Evolutionary conservation across 1,284 basidiomycete species (phyloP).

Genomic region (Moesziomyces parantarcticus): DNA sequence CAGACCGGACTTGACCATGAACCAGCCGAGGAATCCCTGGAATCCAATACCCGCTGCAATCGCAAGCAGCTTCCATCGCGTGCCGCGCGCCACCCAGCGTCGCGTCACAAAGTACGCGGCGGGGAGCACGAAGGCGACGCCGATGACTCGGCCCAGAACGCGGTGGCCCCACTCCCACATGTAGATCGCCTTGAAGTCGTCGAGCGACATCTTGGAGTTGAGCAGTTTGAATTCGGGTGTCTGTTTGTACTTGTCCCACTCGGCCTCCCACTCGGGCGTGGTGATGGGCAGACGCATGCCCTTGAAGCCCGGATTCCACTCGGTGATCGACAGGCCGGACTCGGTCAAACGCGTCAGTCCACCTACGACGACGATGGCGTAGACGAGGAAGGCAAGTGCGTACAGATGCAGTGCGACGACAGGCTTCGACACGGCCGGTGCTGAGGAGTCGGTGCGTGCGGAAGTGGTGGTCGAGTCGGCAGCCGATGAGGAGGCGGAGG

Average conservation of each 20-base stretch:
- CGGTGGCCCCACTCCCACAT: constrained; percentile 99
- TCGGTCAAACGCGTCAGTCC: constrained; percentile 97
- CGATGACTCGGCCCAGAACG: constrained; percentile 89
- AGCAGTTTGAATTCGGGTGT: constrained; percentile 86
- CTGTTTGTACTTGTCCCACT: constrained; percentile 93
- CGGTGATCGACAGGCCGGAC: constrained; percentile 95
- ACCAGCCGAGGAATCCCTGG: constrained; percentile 95
- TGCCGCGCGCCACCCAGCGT: constrained; percentile 46
- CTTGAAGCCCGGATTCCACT: constrained; percentile 90
- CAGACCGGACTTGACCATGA: constrained; percentile 98
- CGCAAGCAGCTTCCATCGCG: constrained; percentile 76
- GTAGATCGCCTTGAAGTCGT: constrained; percentile 96
- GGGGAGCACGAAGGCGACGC: constrained; percentile 71
- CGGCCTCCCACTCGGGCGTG: constrained; percentile 81
- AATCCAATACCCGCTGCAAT: constrained; percentile 84
- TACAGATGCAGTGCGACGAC: constrained; percentile 83
- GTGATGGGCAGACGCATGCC: constrained; percentile 87
- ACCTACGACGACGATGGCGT: constrained; percentile 92
- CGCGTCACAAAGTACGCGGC: constrained; percentile 52
- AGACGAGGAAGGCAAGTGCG: constrained; percentile 83
- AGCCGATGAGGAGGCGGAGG: constrained; percentile 3
- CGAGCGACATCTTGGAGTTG: constrained; percentile 85
- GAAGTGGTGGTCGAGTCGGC: not conserved
- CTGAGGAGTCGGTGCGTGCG: not conserved
- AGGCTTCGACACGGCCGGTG: constrained; percentile 73